Evolutionary conservation across 257 asterid species (phyloP).

Genomic region (Gardenia jasminoides): DNA sequence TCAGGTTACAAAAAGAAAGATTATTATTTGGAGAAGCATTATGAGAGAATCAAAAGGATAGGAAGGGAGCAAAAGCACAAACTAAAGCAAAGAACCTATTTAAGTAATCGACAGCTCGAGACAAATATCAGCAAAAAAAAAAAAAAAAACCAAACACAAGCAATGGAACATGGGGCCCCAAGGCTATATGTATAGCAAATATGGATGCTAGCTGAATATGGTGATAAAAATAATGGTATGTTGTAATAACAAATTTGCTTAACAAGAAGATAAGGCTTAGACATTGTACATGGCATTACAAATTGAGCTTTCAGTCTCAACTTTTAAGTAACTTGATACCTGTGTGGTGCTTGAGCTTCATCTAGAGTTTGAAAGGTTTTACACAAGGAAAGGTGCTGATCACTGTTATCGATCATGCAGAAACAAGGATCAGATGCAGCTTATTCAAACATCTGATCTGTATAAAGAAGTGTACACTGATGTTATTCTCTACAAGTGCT

Average conservation of each 20-base stretch:
- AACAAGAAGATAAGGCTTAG: not conserved
- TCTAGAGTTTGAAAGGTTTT: not conserved
- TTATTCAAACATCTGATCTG: slow-evolving; percentile 22
- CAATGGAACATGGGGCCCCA: slow-evolving; percentile 12
- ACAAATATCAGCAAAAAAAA: not conserved
- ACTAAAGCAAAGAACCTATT: slow-evolving; percentile 1
- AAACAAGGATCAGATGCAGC: slow-evolving; percentile 29
- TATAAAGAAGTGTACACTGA: slow-evolving; percentile 29
- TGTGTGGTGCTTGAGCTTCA: not conserved
- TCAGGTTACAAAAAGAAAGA: no score
- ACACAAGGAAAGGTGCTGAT: slow-evolving; percentile 28
- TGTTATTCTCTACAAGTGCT: slow-evolving; percentile 48
- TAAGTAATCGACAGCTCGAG: slow-evolving; percentile 6
- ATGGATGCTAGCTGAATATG: not conserved
- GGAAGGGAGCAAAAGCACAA: not conserved
- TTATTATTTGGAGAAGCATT: not conserved
- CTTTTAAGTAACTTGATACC: not conserved
- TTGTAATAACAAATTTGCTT: not conserved
- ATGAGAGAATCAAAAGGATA: not conserved
- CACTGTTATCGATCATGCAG: slow-evolving; percentile 15
- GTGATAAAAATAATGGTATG: not conserved
- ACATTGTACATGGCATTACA: slow-evolving; percentile 4
- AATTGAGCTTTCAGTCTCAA: slow-evolving; percentile 7
- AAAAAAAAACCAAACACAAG: not conserved
- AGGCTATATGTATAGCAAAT: not conserved